Evolutionary conservation across 139 green algal genomes (phyloP).

Genomic region (Desmodesmus armatus): DNA sequence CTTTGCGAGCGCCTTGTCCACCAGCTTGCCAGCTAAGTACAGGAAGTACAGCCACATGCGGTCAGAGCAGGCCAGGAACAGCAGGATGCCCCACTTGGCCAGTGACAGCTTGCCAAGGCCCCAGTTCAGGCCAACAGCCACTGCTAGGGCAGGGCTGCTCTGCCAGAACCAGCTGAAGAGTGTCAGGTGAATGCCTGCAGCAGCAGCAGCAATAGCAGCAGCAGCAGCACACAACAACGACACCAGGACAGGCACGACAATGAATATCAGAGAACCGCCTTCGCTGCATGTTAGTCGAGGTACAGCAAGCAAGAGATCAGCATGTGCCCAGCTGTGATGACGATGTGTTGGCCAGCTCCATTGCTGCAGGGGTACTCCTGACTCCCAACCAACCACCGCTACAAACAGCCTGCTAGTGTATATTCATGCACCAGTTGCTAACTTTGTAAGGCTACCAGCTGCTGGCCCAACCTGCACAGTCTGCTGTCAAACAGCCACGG

Average conservation of each 20-base stretch:
- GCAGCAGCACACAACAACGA: neutral
- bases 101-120: conserved; percentile 44
- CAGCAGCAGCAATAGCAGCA: neutral
- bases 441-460: too few species aligned
- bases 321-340: too few species aligned
- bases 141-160: conserved; percentile 44
- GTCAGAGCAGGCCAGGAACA: conserved; percentile 34
- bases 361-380: too few species aligned
- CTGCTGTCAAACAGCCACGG: too few species aligned
- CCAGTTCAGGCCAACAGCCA: conserved; percentile 49
- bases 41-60: conserved; percentile 56
- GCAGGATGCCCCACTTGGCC: conserved; percentile 46
- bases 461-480: too few species aligned
- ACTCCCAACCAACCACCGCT: too few species aligned
- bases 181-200: conserved; percentile 49
- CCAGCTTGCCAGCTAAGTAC: conserved; percentile 38
- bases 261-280: too few species aligned
- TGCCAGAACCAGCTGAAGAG: conserved; percentile 60
- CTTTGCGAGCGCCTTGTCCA: conserved; percentile 43
- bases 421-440: too few species aligned
- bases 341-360: too few species aligned
- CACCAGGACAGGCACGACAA: neutral
- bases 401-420: too few species aligned
- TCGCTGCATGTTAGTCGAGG: too few species aligned
- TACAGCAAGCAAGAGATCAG: too few species aligned